These are phyloP conservation scores for Leishmania braziliensis DNA, from an alignment of 208 protist genomes.

Conservation along the genomic window DNA sequence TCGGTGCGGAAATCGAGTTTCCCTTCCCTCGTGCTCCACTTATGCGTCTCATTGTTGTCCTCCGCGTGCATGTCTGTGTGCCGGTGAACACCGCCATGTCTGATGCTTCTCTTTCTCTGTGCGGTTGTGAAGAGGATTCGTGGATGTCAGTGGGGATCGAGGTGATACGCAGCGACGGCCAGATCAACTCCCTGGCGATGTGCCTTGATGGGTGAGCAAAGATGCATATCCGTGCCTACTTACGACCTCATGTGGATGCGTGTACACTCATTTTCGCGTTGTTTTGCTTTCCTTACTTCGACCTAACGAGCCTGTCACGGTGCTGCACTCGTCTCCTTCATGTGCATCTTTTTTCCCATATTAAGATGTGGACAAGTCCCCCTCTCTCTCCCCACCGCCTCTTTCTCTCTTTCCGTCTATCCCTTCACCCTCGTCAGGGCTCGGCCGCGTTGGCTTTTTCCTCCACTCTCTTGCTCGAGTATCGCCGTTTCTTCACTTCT, in stretches of 20 bases:
- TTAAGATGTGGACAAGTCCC: not conserved
- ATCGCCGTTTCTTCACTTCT: too few relatives aligned
- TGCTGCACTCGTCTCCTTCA: not conserved
- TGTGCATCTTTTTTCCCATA: not conserved
- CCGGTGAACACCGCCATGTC: not conserved
- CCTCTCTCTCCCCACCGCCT: constrained; percentile 8
- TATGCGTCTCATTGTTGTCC: not conserved
- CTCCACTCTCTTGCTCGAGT: not conserved
- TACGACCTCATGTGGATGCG: not conserved
- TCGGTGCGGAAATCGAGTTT: not conserved
- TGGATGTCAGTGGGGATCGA: not conserved
- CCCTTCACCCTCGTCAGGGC: not conserved
- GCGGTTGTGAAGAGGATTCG: not conserved
- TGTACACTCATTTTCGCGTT: constrained; percentile 2
- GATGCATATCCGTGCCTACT: constrained; percentile 1
- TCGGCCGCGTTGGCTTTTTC: not conserved
- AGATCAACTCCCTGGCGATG: not conserved
- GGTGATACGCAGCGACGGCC: not conserved
- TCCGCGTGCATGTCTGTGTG: not conserved
- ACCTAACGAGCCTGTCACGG: not conserved
- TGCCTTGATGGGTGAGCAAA: not conserved
- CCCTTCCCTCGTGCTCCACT: not conserved
- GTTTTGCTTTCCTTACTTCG: not conserved
- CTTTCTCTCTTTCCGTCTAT: constrained; percentile 9
- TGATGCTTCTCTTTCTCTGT: not conserved